Evolutionary conservation across 2,329 filamentous ascomycete genomes (phyloP), one percentile per base, ranked within the genome.

Genomic region (Byssothecium circinans): DNA sequence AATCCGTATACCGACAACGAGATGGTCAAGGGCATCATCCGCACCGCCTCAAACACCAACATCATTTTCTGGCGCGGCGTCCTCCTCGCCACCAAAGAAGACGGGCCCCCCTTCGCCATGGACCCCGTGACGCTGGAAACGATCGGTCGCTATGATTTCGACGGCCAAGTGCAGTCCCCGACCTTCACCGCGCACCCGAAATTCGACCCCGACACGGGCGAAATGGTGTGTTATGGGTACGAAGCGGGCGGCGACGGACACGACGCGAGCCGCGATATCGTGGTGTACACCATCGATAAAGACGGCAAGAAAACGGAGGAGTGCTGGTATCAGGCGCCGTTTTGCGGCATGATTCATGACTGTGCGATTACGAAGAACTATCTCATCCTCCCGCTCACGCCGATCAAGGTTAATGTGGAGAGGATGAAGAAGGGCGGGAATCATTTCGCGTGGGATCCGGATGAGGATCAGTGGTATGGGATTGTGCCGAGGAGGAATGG

Each of bases 11-110:
- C 79, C 7, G 79, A 82, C 57, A 77, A 78, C 41, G 78, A 81
- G 61, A 75, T 74, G 50, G 79, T 82, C 5, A 75, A 75, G 41
- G 78, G 78, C 1, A 75, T 81, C 4, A 79, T 83, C 33, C 69
- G 80, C 18, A 83, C 79, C 0, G 79, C 80, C 0, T 75, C 77
- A 2, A 84, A 85, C 53, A 84, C 81, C 1, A 84, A 85, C 47
- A 69, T 84, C n/a, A 70, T 80, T 1, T 81, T 78, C 56, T 84
- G 79, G 76, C 69, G 79, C 7, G 80, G 80, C 0, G 74, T 79
- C 38, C 57, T 84, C 47, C 68, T 83, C 4, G 80, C 80, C 0
- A 73, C 70, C 42, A 84, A 84, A 55, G 75, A 81, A 52, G 64
- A 68, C 25, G 70, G 65, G 0, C 60, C 69, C 5, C 70, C 70